Conservation (phyloP, 73 alveolate genomes). For the Paramecium sexaurelia region DNA sequence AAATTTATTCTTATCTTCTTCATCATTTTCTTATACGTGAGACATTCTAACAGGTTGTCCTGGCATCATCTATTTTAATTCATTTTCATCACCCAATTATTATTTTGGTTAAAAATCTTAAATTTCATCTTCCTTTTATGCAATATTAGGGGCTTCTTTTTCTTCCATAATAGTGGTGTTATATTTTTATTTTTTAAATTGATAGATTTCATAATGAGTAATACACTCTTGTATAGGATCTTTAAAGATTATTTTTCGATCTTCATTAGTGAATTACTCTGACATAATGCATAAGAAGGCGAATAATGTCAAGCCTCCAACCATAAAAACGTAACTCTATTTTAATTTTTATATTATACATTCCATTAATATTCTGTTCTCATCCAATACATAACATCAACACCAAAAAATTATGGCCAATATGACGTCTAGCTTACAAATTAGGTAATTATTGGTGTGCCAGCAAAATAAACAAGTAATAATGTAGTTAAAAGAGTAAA, state of each 20-base stretch:
- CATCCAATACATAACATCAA: neutral
- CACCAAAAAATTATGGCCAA: conserved; percentile 33
- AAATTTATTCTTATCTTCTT: neutral
- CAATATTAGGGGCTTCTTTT: neutral
- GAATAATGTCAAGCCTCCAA: neutral
- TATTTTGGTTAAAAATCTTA: neutral
- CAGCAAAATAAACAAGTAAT: neutral
- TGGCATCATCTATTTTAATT: neutral
- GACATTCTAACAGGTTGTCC: conserved; percentile 7
- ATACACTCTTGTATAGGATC: neutral
- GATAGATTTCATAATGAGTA: neutral
- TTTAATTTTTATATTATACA: neutral
- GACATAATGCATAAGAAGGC: neutral
- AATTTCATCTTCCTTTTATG: neutral
- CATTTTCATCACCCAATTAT: neutral
- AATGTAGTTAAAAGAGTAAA: neutral
- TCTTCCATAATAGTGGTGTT: neutral
- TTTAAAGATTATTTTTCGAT: neutral
- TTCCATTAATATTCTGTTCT: neutral
- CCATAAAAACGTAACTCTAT: conserved; percentile 32
- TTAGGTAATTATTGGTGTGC: neutral
- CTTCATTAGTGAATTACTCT: neutral
- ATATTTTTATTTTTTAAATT: neutral
- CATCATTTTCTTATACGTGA: neutral
- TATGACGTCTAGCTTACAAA: neutral